These are phyloP conservation scores for Pichia sp. DNA, from an alignment of 1,139 yeast genomes.

Conservation along the genomic window DNA sequence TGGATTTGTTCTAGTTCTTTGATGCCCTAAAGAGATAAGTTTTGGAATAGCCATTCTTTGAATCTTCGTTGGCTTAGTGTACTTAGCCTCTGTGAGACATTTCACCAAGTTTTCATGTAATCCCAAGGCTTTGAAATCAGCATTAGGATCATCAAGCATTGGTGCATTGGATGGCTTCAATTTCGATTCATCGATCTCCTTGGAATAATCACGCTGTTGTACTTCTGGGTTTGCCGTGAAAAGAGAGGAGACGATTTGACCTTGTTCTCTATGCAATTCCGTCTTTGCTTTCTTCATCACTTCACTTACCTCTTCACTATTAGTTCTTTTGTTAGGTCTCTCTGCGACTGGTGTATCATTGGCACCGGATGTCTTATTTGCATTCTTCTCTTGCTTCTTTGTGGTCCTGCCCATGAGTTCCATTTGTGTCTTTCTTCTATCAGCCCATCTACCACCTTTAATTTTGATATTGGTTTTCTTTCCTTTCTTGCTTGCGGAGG, in stretches of 20 bases:
- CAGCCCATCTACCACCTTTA: conserved; percentile 76
- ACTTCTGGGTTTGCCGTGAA: conserved; percentile 66
- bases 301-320: not conserved
- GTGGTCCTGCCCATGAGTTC: conserved; percentile 38
- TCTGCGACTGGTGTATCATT: conserved; percentile 12
- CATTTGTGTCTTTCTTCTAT: conserved; percentile 55
- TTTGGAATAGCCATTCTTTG: conserved; percentile 80
- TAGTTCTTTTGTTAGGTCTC: conserved; percentile 3
- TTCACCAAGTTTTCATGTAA: conserved; percentile 45
- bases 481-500: conserved; percentile 6
- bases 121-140: conserved; percentile 59
- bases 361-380: conserved; percentile 7
- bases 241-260: conserved; percentile 73
- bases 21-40: conserved; percentile 30
- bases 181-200: conserved; percentile 27
- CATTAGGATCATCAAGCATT: conserved; percentile 51
- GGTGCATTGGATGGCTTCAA: conserved; percentile 84
- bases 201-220: conserved; percentile 26
- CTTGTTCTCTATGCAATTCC: conserved; percentile 20
- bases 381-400: conserved; percentile 8
- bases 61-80: conserved; percentile 74
- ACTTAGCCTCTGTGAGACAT: conserved; percentile 55
- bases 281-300: not conserved
- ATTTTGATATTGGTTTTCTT: conserved; percentile 32
- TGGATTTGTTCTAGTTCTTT: conserved; percentile 29